A percentile compares a stretch with the other conserved stretches of the same genome.
These are phyloP conservation scores for Suillus tomentosus DNA, from an alignment of 768 basidiomycete genomes.

Conservation along the genomic window DNA sequence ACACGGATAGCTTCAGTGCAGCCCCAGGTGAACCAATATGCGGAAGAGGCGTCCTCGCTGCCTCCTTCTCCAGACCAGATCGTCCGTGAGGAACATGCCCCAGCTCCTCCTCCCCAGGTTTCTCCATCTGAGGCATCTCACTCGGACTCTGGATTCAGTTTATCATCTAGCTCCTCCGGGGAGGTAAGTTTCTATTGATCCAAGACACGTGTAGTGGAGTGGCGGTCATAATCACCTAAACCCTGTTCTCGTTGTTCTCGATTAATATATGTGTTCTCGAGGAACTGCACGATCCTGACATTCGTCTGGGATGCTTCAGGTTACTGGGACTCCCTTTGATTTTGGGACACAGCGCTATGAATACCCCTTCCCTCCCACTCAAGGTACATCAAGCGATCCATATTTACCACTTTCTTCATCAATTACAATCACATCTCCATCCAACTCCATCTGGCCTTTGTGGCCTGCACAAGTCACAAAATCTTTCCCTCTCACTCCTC, in stretches of 20 bases:
- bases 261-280: constrained; percentile 8
- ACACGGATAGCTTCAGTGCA: not conserved
- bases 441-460: constrained; percentile 26
- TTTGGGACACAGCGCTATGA: constrained; percentile 35
- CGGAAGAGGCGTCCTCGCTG: constrained; percentile 6
- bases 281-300: constrained; percentile 11
- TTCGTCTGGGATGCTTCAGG: constrained; percentile 20
- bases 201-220: constrained; percentile 12
- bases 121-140: constrained; percentile 22
- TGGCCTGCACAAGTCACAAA: constrained; percentile 33
- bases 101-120: constrained; percentile 7
- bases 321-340: constrained; percentile 37
- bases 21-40: constrained; percentile 1
- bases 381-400: constrained; percentile 31
- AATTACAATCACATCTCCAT: constrained; percentile 19
- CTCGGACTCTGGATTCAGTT: constrained; percentile 33
- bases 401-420: constrained; percentile 27
- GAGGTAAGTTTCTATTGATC: constrained; percentile 28
- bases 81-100: constrained; percentile 8
- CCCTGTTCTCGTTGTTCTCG: constrained; percentile 10
- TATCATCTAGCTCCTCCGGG: constrained; percentile 33
- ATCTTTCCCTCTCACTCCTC: constrained; percentile 32
- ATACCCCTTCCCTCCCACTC: constrained; percentile 34
- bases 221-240: constrained; percentile 11
- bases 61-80: constrained; percentile 6